A percentile compares a stretch with the other conserved stretches of the same genome.
These are phyloP conservation scores for Acanthamoeba royreba DNA, from an alignment of 208 protist species.

Conservation along the genomic window DNA sequence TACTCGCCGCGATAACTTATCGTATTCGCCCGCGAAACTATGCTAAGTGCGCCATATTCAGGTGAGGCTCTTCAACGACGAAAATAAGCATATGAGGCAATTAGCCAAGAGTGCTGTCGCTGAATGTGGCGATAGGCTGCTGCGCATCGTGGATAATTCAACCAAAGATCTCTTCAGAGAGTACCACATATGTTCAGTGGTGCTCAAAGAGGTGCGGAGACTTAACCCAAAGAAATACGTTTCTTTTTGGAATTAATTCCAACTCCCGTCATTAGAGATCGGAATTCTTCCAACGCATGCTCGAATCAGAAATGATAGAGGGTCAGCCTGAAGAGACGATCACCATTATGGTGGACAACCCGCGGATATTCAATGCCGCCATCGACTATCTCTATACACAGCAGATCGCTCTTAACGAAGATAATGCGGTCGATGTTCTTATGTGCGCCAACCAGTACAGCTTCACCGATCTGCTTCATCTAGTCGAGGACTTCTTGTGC, in stretches of 20 bases:
- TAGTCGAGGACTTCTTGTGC: slow-evolving; percentile 16
- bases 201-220: slow-evolving; percentile 27
- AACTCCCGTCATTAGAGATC: background rate
- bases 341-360: slow-evolving; percentile 39
- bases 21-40: background rate
- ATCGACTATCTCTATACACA: slow-evolving; percentile 44
- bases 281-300: slow-evolving; percentile 38
- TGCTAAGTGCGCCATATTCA: background rate
- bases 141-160: background rate
- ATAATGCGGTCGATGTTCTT: slow-evolving; percentile 35
- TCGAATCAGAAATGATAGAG: slow-evolving; percentile 39
- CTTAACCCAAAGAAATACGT: background rate
- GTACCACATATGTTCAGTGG: background rate
- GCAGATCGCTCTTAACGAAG: slow-evolving; percentile 22
- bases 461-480: background rate
- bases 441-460: slow-evolving; percentile 45
- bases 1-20: background rate
- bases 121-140: slow-evolving; percentile 21
- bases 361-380: background rate
- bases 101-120: background rate
- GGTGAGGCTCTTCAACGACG: slow-evolving; percentile 16
- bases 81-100: slow-evolving; percentile 18
- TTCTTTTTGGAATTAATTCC: background rate
- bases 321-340: background rate
- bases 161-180: background rate